These are phyloP conservation scores for Colletotrichum coccodes DNA, from an alignment of 2,329 filamentous ascomycete genomes.

Conservation along the genomic window DNA sequence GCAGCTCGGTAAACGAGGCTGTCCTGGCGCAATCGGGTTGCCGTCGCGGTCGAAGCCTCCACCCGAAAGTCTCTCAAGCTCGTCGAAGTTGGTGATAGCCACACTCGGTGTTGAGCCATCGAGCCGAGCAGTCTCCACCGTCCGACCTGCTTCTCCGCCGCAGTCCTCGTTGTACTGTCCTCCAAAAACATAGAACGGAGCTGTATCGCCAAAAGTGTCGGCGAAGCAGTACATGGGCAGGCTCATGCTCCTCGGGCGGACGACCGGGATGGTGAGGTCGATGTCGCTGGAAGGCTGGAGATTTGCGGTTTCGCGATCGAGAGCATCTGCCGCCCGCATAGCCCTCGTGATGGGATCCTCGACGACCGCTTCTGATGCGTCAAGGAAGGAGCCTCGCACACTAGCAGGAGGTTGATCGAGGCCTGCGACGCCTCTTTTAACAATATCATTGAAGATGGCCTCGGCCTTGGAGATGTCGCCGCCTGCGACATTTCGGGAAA, in stretches of 20 bases:
- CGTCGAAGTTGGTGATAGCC: constrained; percentile 51
- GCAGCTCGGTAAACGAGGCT: constrained; percentile 43
- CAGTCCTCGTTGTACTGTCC: constrained; percentile 33
- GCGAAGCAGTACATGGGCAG: constrained; percentile 57
- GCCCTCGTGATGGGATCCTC: constrained; percentile 63
- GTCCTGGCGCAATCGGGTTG: constrained; percentile 33
- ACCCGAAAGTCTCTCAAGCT: constrained; percentile 89
- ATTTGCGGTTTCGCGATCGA: constrained; percentile 65
- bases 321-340: constrained; percentile 68
- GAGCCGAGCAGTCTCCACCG: neutral
- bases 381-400: constrained; percentile 8
- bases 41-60: constrained; percentile 60
- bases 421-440: constrained; percentile 59
- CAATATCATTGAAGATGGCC: constrained; percentile 59
- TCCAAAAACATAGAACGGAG: constrained; percentile 61
- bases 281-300: constrained; percentile 61
- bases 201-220: constrained; percentile 54
- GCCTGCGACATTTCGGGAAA: constrained; percentile 61
- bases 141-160: neutral
- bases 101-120: constrained; percentile 37
- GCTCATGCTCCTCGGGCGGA: constrained; percentile 59
- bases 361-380: constrained; percentile 16
- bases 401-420: constrained; percentile 37
- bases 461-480: constrained; percentile 62
- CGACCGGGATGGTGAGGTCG: constrained; percentile 51